Evolutionary conservation across 2,329 filamentous ascomycete species (phyloP), one percentile per base, ranked within the genome.

Genomic region (Nothophaeocryptopus gaeumannii): DNA sequence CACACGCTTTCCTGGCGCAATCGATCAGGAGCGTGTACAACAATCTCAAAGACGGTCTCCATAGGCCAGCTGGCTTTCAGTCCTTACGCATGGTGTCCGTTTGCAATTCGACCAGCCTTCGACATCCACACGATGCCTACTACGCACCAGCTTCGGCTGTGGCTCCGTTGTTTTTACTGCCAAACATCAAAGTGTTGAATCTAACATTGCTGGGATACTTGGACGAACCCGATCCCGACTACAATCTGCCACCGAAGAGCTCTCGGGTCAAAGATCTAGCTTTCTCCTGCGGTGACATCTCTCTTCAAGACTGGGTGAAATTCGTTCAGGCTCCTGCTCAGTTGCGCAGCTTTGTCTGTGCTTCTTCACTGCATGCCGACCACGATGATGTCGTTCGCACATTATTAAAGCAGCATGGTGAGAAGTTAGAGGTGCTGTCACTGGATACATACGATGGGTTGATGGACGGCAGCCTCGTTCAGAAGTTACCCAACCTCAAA

Each of bases 101-200:
- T 15, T 53, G 53, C 32, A 57, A 39, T 14, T 44, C 42, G 1
- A 51, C 52, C 5, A 35, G 13, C 16, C 34, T 55, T 2, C 30
- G 47, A 13, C 51, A 54, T 34, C 45, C 45, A 8, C 49, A 58
- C 26, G 49, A 58, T 20, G 52, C 52, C 12, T 55, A 50, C 41
- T 55, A 55, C 16, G 37, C 40, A n/a, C 16, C 34, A 10, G 40
- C 55, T 3, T 42, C 47, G 2, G 30, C 42, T 3, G 41, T 58
- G 15, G 55, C 52, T 26, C 43, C 49, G 5, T 35, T 58, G 7
- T 57, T 57, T 15, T 20, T 40, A 15, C 46, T 57, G 4, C 54
- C 54, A 8, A 55, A 51, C 16, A 44, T 58, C 31, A 53, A 53
- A 32, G 37, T 53, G 1, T 44, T 58, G 12, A 55, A 58, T 12